Evolutionary conservation across 805 yeast genomes (phyloP).

Genomic region (Zygosaccharomyces lentus): DNA sequence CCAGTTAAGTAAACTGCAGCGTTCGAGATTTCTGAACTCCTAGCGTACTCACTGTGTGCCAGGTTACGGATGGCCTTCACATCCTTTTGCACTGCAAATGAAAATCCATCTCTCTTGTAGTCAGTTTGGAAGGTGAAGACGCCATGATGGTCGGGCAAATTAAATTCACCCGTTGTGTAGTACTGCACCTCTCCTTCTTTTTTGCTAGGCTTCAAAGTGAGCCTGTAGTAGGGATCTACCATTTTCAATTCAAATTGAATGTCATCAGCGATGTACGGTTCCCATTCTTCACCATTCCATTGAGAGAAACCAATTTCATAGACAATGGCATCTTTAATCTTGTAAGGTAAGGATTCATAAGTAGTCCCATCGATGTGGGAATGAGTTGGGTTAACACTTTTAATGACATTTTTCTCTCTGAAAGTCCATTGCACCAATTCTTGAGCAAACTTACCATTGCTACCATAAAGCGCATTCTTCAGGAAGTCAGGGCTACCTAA

Average conservation of each 20-base stretch:
- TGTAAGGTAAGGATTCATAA: slow-evolving; percentile 51
- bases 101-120: slow-evolving; percentile 72
- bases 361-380: slow-evolving; percentile 41
- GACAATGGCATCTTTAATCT: slow-evolving; percentile 66
- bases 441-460: slow-evolving; percentile 39
- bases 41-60: slow-evolving; percentile 90
- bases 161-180: slow-evolving; percentile 52
- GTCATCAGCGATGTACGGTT: slow-evolving; percentile 57
- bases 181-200: slow-evolving; percentile 43
- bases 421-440: slow-evolving; percentile 67
- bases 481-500: slow-evolving; percentile 64
- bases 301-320: slow-evolving; percentile 48
- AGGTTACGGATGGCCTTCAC: slow-evolving; percentile 86
- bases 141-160: slow-evolving; percentile 93
- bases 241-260: slow-evolving; percentile 80
- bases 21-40: slow-evolving; percentile 90
- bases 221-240: slow-evolving; percentile 93
- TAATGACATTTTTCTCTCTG: slow-evolving; percentile 62
- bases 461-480: slow-evolving; percentile 33
- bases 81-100: slow-evolving; percentile 59
- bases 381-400: slow-evolving; percentile 51
- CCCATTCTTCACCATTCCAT: slow-evolving; percentile 60
- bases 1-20: slow-evolving; percentile 86
- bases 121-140: slow-evolving; percentile 81
- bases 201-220: slow-evolving; percentile 50